Evolutionary conservation across 352 stramenopile genomes (phyloP), one percentile per base, ranked within the genome.

Genomic region (Phytophthora multivora): DNA sequence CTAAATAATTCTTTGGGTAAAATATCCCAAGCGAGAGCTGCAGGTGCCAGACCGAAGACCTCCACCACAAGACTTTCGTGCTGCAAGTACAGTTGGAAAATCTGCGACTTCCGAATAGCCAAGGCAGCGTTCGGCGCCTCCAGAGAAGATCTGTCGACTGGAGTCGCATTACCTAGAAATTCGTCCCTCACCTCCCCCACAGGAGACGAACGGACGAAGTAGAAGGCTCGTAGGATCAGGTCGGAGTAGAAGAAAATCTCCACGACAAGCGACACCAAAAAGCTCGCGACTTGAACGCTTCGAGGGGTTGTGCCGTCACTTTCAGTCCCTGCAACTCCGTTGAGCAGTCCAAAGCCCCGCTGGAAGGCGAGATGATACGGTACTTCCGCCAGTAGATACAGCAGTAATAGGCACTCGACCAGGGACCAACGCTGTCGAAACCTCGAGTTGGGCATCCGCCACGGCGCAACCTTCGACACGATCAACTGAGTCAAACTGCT

Each of bases 231-330:
- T 3, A 91, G 68, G 19, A 63, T 69, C 18, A 85, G 57, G 28
- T 91, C 80, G 0, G 55, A 43, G 18, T 83, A 79, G 55, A 89
- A 91, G 52, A 91, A 90, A 0, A 79, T 25, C 51, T 91, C 83
- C 5, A 89, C 53, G 0, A 69, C n/a, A 1, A 82, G 8, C 2
- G 71, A 50, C 2, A 66, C 25, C 7, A 66, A 46, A 46, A 87
- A 91, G 21, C 57, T 56, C 3, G 65, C 25, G 16, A 71, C 13
- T 45, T 89, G 79, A 31, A 87, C 50, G 7, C 28, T 43, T 13
- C 65, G 47, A 5, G 77, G 70, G 12, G 83, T 79, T 0, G 77
- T 71, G 5, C 68, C 75, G 19, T 66, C 56, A 8, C 50, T 58
- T 4, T 51, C 41, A 12, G 45, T 15, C 1, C 55, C 25, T 0